A percentile compares a stretch with the other conserved stretches of the same genome.
These are phyloP conservation scores for Aspergillus indologenus DNA, from an alignment of 495 filamentous ascomycete species.

Conservation along the genomic window DNA sequence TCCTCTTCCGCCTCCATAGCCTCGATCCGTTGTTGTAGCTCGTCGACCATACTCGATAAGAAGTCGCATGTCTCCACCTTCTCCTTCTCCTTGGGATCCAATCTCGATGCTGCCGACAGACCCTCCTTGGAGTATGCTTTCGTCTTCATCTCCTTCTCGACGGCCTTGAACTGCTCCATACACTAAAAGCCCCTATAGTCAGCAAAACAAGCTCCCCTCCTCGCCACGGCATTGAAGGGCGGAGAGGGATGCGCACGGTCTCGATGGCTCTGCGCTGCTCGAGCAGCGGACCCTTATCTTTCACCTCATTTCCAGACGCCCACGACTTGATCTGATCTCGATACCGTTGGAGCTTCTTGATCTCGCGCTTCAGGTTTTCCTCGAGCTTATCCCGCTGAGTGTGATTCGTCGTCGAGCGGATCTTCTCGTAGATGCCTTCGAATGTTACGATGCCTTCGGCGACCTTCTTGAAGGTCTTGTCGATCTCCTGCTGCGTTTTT, in stretches of 20 bases:
- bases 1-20: constrained; percentile 88
- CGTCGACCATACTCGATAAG: constrained; percentile 81
- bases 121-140: constrained; percentile 99
- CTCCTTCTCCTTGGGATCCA: constrained; percentile 93
- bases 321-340: constrained; percentile 99
- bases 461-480: constrained; percentile 98
- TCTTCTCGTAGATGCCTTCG: constrained; percentile 93
- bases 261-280: constrained; percentile 95
- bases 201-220: constrained; percentile 1
- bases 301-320: constrained; percentile 96
- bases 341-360: constrained; percentile 97
- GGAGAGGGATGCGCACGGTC: constrained; percentile 57
- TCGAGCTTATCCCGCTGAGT: constrained; percentile 98
- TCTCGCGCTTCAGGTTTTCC: constrained; percentile 95
- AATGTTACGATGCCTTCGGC: constrained; percentile 88
- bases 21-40: constrained; percentile 90
- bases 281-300: constrained; percentile 92
- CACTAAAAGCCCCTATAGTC: constrained; percentile 57
- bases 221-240: neutral
- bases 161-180: constrained; percentile 99
- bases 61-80: constrained; percentile 85
- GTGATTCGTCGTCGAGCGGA: constrained; percentile 80
- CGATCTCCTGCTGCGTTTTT: constrained; percentile 95
- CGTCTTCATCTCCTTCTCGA: constrained; percentile 99
- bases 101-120: constrained; percentile 79